phyloP scores from a whole-genome alignment of 2,329 filamentous ascomycete genomes.

The Lachnum nothofagi region DNA sequence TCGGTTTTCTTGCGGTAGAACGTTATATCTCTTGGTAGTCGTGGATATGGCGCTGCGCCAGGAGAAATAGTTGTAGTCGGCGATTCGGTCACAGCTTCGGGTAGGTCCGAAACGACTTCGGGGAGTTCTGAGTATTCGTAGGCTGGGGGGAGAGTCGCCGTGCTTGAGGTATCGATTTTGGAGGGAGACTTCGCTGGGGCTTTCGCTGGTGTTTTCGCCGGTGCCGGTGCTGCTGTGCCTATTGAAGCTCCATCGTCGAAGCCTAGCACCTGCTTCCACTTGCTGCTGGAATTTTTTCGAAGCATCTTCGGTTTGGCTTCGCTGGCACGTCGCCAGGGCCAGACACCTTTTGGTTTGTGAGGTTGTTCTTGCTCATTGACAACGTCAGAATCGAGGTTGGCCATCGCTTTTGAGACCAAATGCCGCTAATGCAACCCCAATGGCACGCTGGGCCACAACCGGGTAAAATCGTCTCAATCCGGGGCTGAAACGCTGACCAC shows the following conservation, averaged over 20 bases:
- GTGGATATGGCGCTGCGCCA: conserved; percentile 13
- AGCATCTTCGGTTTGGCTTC: conserved; percentile 7
- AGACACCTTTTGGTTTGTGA: not conserved
- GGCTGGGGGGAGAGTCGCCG: not conserved
- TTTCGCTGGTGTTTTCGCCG: conserved; percentile 2
- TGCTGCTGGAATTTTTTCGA: conserved; percentile 22
- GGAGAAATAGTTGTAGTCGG: not conserved
- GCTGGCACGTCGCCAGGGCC: not conserved
- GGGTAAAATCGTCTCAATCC: conserved; percentile 4
- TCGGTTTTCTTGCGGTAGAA: conserved; percentile 22
- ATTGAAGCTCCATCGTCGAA: conserved; percentile 23
- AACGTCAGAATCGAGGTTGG: not conserved
- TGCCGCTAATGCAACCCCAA: conserved; percentile 2
- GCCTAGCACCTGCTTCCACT: conserved; percentile 31
- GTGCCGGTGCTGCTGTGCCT: not conserved
- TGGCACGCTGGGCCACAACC: conserved; percentile 8
- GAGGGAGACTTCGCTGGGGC: not conserved
- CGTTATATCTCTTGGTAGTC: conserved; percentile 25
- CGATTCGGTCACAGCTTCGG: not conserved
- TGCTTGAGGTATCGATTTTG: not conserved
- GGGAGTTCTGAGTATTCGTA: conserved; percentile 1
- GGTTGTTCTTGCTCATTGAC: not conserved
- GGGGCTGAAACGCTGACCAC: conserved; percentile 9
- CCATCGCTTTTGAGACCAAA: not conserved
- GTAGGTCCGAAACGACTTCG: conserved; percentile 6